Base-by-base conservation (phyloP, 176 grass and related monocot species). In the Melocanna baccifera region DNA sequence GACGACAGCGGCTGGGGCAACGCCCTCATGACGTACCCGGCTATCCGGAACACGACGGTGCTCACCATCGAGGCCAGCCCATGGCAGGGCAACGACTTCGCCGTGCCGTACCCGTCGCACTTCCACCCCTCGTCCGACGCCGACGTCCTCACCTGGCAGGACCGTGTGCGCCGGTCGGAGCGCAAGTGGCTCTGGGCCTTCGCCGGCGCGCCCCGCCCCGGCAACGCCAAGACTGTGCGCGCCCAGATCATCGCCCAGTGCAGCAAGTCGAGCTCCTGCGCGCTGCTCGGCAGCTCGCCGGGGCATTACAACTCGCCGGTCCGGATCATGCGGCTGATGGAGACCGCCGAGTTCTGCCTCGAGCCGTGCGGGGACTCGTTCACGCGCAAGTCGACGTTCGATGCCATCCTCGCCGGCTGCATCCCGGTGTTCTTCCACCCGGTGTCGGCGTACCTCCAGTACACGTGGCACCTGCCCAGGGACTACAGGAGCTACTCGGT, bases 401-500 rank as follows among this genome's bases (percentile, higher is more conserved):
- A 96, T 69, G 36, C 91, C 57, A 83, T 96, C 77, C 76, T 95
- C 1, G 91, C 94, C 42, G 91, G 94, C 6, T 96, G 94, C 81
- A 88, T 96, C 55, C 94, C 91, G 16, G 91, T 93, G 9, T 93
- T 96, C 69, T 89, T 96, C 83, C 79, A 85, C 67, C 91, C 91
- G 18, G 28, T 22, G 1, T 86, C 84, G 0, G 76, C 84, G 5
- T 86, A 86, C 57, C 14, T 47, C 6, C 84, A 86, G 77, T 80
- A 86, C 62, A 87, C 55, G 0, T 73, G 76, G 85, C 19, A 81
- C 52, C 75, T 81, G 0, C 76, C 67, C 10, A 26, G 56, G 6
- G 67, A 87, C 8, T 73, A 71, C 26, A 23, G 9, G 42, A 73
- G 8, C 63, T 81, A 63, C 58, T 87, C 84, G 11, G 84, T 79